Conservation (phyloP, 2,329 filamentous ascomycete species). For the Ceratocystis cacaofunesta region DNA sequence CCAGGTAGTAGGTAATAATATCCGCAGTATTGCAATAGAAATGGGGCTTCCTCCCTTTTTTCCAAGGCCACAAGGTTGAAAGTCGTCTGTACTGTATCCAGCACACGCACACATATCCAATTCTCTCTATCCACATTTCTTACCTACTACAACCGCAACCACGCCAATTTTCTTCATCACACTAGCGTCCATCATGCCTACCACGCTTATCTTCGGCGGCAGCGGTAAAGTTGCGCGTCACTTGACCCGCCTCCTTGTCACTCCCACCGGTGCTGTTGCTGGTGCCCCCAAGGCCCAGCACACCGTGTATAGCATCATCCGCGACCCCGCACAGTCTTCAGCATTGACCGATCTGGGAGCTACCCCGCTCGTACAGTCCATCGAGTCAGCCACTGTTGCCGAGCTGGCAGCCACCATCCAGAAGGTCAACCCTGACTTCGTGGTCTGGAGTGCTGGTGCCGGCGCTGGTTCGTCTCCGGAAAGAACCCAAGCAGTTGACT, state of each 20-base stretch:
- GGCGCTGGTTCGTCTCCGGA: constrained; percentile 22
- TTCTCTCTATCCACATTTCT: too few species aligned
- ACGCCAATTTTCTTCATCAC: not conserved
- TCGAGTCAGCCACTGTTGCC: constrained; percentile 27
- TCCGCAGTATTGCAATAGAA: too few species aligned
- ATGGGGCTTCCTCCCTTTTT: not conserved
- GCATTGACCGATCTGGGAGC: constrained; percentile 28
- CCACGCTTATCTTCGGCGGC: constrained; percentile 21
- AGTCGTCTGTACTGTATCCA: not conserved
- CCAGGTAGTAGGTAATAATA: too few species aligned
- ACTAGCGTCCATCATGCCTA: constrained; percentile 18
- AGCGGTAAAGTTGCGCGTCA: constrained; percentile 21
- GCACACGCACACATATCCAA: not conserved
- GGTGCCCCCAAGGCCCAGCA: constrained; percentile 15
- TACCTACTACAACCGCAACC: too few species aligned
- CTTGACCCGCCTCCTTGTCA: constrained; percentile 19
- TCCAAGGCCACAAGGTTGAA: too few species aligned
- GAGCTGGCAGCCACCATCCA: constrained; percentile 27
- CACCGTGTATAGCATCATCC: constrained; percentile 22
- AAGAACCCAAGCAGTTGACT: constrained; percentile 31
- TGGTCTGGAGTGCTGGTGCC: constrained; percentile 25
- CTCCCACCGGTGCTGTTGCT: not conserved
- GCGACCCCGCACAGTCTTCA: constrained; percentile 23
- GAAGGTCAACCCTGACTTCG: constrained; percentile 22
- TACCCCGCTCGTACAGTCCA: constrained; percentile 29